Evolutionary conservation across 306 rosid species (phyloP), one percentile per base, ranked within the genome.

Genomic region (Cucurbita pepo): DNA sequence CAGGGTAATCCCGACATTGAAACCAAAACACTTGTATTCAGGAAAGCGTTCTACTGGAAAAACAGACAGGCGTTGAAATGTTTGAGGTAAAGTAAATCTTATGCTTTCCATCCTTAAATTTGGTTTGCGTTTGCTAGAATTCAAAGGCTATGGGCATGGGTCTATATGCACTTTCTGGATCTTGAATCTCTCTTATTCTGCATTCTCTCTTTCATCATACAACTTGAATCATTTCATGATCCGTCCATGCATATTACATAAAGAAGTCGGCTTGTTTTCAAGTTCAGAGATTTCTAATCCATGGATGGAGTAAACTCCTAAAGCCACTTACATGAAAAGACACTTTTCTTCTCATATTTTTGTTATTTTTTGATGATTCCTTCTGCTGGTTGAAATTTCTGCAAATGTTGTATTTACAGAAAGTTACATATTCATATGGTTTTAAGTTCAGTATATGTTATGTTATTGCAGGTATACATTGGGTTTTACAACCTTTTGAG

Each of bases 21-120:
- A 82, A 78, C 96, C 96, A 44, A 91, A 91, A 79, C 96, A 92
- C 83, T 83, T 92, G 76, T 92, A 5, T 79, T 77, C 96, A 51
- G 97, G 97, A 75, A 92, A 92, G 77, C 88, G 96, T 56, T 77
- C 90, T 34, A 75, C 1, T 45, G 96, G 97, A 25, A 92, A 88
- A 82, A 92, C 92, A 0, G 77, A 88, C 1, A 81, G 97, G 72
- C 97, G 96, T 10, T 92, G 79, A 87, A 8, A 73, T 13, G 38
- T 74, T 53, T 61, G 25, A 81, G 81, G 86, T 81, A 80, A 30
- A 36, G 86, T 81, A 80, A 30, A 36, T 59, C 58, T 43, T 45
- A 56, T 14, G 13, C 76, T 38, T 18, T 21, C 10, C 56, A 41
- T 54, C 3, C 38, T 38, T 36, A 2, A 5, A 16, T 11, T 36